These are phyloP conservation scores for Calonectria ilicicola DNA, from an alignment of 2,329 filamentous ascomycete genomes.

Conservation along the genomic window DNA sequence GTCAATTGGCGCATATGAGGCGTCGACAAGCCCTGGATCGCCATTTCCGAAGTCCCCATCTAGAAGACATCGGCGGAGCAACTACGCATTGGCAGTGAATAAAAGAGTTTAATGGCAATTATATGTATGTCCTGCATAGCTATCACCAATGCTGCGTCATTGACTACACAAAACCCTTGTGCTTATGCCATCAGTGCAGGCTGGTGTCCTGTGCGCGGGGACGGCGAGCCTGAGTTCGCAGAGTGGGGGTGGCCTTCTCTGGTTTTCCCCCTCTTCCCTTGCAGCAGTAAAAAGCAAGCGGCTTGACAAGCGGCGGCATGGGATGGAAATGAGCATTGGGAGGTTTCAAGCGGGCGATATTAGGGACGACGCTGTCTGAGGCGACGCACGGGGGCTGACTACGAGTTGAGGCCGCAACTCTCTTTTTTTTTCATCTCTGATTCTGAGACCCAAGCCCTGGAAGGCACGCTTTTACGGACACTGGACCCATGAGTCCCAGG, in stretches of 20 bases:
- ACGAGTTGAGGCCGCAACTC: conserved; percentile 30
- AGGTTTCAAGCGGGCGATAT: conserved; percentile 15
- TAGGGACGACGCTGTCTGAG: conserved; percentile 17
- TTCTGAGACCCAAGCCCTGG: conserved; percentile 3
- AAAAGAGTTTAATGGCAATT: conserved; percentile 14
- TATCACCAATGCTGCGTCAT: conserved; percentile 29
- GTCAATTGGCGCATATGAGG: conserved; percentile 14
- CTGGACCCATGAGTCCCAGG: conserved; percentile 24
- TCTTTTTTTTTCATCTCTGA: not conserved
- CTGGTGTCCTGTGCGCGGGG: conserved; percentile 24
- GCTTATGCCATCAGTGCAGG: conserved; percentile 28
- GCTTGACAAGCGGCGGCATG: conserved; percentile 28
- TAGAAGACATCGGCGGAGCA: conserved; percentile 18
- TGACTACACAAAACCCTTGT: conserved; percentile 34
- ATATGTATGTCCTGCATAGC: conserved; percentile 14
- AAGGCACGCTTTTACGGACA: conserved; percentile 25
- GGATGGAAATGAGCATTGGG: conserved; percentile 39
- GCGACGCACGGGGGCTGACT: conserved; percentile 28
- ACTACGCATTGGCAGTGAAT: conserved; percentile 8
- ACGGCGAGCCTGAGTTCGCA: conserved; percentile 6
- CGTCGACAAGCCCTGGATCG: conserved; percentile 2
- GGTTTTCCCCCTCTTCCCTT: conserved; percentile 36
- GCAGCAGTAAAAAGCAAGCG: conserved; percentile 36
- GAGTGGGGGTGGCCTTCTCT: conserved; percentile 31
- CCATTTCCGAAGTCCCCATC: conserved; percentile 19